Evolutionary conservation across 495 filamentous ascomycete genomes (phyloP), one percentile per base, ranked within the genome.

Genomic region (Stereocaulon alpinum): DNA sequence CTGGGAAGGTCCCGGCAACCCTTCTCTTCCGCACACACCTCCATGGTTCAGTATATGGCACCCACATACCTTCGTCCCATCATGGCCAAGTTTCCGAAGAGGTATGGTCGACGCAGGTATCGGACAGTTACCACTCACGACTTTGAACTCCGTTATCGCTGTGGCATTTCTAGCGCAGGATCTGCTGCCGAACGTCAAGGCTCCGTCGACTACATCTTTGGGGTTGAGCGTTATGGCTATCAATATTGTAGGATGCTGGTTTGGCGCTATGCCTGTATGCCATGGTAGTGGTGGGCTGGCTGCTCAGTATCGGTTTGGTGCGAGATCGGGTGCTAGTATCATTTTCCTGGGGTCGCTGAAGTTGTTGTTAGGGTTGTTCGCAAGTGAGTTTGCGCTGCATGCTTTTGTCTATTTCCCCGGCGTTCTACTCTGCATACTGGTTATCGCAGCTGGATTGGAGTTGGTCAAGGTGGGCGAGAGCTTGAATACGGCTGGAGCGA

Each of bases 231-330:
- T 97, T 9, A 82, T 83, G 0, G 63, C 71, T 4, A 93, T 95
- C 84, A 96, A 96, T 67, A 72, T 96, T 6, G 62, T 86, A 6
- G 86, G 87, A 7, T 90, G 86, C 70, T 92, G 87, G 86, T 93
- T 95, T 68, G 91, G 90, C 32, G 87, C 85, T 0, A 97, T 97
- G 92, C 92, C 92, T 6, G 86, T 95, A 2, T 97, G 92, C 65
- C 92, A 96, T 67, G 92, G 92, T 20, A 89, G 89, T 14, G 92
- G 92, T 2, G 92, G 92, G 0, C 74, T 96, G 0, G 92, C 92
- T 2, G 92, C 84, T 1, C 91, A 96, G 68, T 87, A 88, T 65
- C 82, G 88, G 3, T 97, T 96, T 63, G 92, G 92, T 3, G 91
- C 91, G 6, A 83, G 91, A 14, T 93, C 88, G 37, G 92, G 92